Base-by-base conservation (phyloP, 2,329 filamentous ascomycete species). In the Xylariaceae sp. region DNA sequence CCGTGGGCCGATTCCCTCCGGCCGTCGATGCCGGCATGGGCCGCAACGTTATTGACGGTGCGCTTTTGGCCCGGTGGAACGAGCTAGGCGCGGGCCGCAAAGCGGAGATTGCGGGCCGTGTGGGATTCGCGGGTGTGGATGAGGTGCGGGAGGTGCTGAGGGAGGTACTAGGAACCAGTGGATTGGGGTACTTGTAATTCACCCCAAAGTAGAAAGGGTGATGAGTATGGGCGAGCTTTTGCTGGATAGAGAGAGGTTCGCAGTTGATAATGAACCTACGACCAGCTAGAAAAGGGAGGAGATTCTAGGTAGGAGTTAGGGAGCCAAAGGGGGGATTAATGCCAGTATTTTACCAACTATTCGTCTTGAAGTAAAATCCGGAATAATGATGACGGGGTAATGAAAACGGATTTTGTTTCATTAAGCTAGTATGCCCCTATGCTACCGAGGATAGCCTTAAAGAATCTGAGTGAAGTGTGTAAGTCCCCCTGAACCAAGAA, bases 31-130 rank as follows among this genome's bases (percentile, higher is more conserved):
- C 79, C 58, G 82, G 76, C 65, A 82, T 80, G 0, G 83, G 83
- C 1, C 78, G 89, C 15, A 86, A 83, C 1, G 82, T 95, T 55
- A 81, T 97, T 3, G 92, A 97, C 71, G 92, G 91, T 0, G 82
- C 80, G n/a, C 70, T 96, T 47, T 73, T 96, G 62, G 80, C 82
- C 60, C 76, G 91, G 59, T 94, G 91, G 85, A 80, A 83, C 47
- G 90, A 94, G 74, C 73, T 96, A 63, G 83, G 88, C 4, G 87
- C 86, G 49, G 86, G 87, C 53, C 84, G 88, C 64, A 78, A 87
- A 65, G 81, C 79, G 5, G 92, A 96, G 74, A 85, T 93, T 51
- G 82, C 90, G 1, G 83, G 85, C 0, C 83, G 91, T 65, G 88
- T 89, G 2, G 92, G 91, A 0, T 85, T 82, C 9, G 74, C 76